phyloP scores from a whole-genome alignment of 306 rosid species.

The Sicyos baderoa region DNA sequence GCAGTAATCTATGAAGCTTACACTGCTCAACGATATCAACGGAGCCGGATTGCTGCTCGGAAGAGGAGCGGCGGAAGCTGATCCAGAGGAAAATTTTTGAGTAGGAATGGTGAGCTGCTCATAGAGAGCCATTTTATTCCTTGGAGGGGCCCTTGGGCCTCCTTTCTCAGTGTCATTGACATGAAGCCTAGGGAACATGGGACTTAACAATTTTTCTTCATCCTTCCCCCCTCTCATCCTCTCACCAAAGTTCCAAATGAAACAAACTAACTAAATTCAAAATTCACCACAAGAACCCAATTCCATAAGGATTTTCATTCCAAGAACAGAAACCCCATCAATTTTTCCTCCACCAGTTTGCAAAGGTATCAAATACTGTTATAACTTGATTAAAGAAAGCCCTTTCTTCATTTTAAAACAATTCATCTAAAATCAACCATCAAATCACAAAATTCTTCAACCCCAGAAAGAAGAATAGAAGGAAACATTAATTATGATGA shows the following conservation, averaged over 20 bases:
- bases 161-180: slow-evolving; percentile 61
- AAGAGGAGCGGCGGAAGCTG: slow-evolving; percentile 40
- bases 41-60: slow-evolving; percentile 29
- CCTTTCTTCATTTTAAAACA: background rate
- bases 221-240: slow-evolving; percentile 40
- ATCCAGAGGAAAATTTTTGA: slow-evolving; percentile 37
- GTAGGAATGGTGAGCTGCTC: slow-evolving; percentile 51
- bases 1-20: slow-evolving; percentile 29
- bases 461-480: background rate
- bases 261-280: slow-evolving; percentile 16
- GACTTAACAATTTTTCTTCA: slow-evolving; percentile 35
- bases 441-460: background rate
- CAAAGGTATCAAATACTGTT: background rate
- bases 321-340: background rate
- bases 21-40: slow-evolving; percentile 34
- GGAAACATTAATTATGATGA: slow-evolving; percentile 1
- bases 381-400: background rate
- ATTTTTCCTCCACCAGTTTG: slow-evolving; percentile 2
- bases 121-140: slow-evolving; percentile 79
- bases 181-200: slow-evolving; percentile 72
- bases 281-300: slow-evolving; percentile 19
- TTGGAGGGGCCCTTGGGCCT: slow-evolving; percentile 70
- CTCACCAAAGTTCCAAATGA: slow-evolving; percentile 27
- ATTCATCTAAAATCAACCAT: background rate
- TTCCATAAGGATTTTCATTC: background rate